Evolutionary conservation across 805 yeast genomes (phyloP), one percentile per base, ranked within the genome.

Genomic region (Nakazawaea populi): DNA sequence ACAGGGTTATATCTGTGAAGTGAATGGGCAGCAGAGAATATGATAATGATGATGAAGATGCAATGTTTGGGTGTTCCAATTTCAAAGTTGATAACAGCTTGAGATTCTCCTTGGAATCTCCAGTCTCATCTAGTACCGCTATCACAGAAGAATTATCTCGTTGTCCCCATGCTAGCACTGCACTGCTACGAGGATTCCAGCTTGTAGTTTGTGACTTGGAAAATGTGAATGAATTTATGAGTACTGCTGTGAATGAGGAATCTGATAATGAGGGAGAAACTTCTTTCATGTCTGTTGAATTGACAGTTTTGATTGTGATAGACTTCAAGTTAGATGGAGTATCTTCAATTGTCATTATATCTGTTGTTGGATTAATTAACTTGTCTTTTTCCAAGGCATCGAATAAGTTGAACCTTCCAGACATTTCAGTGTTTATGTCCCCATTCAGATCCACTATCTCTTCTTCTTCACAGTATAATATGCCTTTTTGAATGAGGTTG

Each of bases 401-500:
- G 44, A 82, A 75, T n/a, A 85, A 60, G 41, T 77, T 74, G 58
- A 81, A 75, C 46, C 71, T 64, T 44, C 64, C 60, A 9, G 41
- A 12, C 11, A 39, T 28, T n/a, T 18, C 45, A 14, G 24, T 18
- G 14, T 28, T 14, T 7, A 43, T 34, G 9, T 32, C 60, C 4
- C 71, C 73, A 28, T 66, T 68, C 5, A 60, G 64, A 8, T 66
- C 65, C 7, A 78, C 77, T 42, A 83, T 64, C 4, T 79, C 74
- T 60, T 88, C 91, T 18, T 85, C 79, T 54, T 87, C 80, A n/a
- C 83, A 70, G 62, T 84, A 88, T 44, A 90, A 73, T 14, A 91
- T 79, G 2, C 98, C 98, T 63, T 83, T 87, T 59, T 92, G 97
- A 0, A 92, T 83, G 42, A 92, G 69, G 60, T 80, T 80, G 10